Evolutionary conservation across 2,329 filamentous ascomycete species (phyloP), one percentile per base, ranked within the genome.

Genomic region (Cryphonectria parasitica): DNA sequence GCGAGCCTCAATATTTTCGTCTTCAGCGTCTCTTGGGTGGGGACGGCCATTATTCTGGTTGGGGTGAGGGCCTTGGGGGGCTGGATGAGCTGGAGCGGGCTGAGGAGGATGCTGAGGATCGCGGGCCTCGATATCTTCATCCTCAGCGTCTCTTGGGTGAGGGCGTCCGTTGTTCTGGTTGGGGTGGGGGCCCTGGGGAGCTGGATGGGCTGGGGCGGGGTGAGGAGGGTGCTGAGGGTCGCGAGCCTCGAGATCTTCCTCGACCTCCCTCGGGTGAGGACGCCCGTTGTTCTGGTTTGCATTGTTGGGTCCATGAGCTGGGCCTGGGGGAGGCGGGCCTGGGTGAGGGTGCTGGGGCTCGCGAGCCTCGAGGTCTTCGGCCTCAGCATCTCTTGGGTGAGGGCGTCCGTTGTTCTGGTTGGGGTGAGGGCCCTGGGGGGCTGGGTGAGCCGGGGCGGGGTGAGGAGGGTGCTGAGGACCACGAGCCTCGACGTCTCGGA

Each of bases 401-500:
- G 34, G 52, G 10, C 1, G 31, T 2, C 64, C 43, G 4, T 45
- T n/a, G 45, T 49, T 49, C 22, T n/a, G 45, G 19, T 49, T 49
- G 19, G 22, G 45, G 22, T 49, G 22, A 8, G 43, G 43, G 5
- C 2, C 36, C 13, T 49, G 22, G 22, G 43, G 43, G 5, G 3
- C 36, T n/a, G n/a, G n/a, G 22, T 11, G 61, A 5, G 34, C 3
- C n/a, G 22, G 28, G 28, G 8, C 36, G 11, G 36, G 36, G 36
- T 11, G 36, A 10, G 36, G 36, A 11, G 36, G 31, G 34, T 62
- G 11, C 17, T 49, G 45, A 19, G 22, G 36, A 11, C 28, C 22
- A 25, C 61, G 61, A 64, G 61, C 54, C 54, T 58, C 54, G 54
- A 58, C 25, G 28, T 58, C 54, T 25, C 31, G 60, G 31, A 25